Percentiles rank a stretch among this genome's conserved stretches.
phyloP scores from a whole-genome alignment of 1,139 yeast species.

The Lodderomyces oxycetoniae region DNA sequence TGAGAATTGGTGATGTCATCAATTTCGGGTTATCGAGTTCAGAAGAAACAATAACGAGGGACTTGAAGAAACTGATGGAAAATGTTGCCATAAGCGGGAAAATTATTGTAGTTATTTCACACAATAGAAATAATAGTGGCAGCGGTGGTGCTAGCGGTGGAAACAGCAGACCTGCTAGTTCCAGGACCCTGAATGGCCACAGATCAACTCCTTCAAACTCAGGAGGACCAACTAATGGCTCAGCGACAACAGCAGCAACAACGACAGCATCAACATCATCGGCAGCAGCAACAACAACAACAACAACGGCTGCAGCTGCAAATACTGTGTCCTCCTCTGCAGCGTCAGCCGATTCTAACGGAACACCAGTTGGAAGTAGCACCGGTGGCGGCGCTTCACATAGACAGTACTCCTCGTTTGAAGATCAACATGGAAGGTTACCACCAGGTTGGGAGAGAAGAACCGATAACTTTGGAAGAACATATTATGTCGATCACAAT shows the following conservation, averaged over 20 bases:
- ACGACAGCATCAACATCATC: slow-evolving; percentile 8
- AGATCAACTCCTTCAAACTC: slow-evolving; percentile 12
- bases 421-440: slow-evolving; percentile 91
- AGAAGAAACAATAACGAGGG: slow-evolving; percentile 90
- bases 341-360: slow-evolving; percentile 15
- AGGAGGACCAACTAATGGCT: slow-evolving; percentile 10
- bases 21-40: slow-evolving; percentile 56
- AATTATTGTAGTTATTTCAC: slow-evolving; percentile 70
- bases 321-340: slow-evolving; percentile 15
- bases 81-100: slow-evolving; percentile 90
- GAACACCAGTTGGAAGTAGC: too few relatives aligned
- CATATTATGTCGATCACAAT: slow-evolving; percentile 96
- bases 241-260: slow-evolving; percentile 5
- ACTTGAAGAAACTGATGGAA: slow-evolving; percentile 86
- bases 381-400: slow-evolving; percentile 20
- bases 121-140: slow-evolving; percentile 20
- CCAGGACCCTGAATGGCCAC: slow-evolving; percentile 8
- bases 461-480: slow-evolving; percentile 94
- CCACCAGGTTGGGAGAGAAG: slow-evolving; percentile 99
- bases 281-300: slow-evolving; percentile 12
- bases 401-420: slow-evolving; percentile 84
- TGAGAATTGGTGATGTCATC: slow-evolving; percentile 83
- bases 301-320: slow-evolving; percentile 6
- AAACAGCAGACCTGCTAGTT: slow-evolving; percentile 5
- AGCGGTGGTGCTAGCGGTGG: slow-evolving; percentile 6